Percentiles rank a stretch among this genome's conserved stretches.
Conservation (phyloP, 768 basidiomycete genomes). For the Collybia mongolica region DNA sequence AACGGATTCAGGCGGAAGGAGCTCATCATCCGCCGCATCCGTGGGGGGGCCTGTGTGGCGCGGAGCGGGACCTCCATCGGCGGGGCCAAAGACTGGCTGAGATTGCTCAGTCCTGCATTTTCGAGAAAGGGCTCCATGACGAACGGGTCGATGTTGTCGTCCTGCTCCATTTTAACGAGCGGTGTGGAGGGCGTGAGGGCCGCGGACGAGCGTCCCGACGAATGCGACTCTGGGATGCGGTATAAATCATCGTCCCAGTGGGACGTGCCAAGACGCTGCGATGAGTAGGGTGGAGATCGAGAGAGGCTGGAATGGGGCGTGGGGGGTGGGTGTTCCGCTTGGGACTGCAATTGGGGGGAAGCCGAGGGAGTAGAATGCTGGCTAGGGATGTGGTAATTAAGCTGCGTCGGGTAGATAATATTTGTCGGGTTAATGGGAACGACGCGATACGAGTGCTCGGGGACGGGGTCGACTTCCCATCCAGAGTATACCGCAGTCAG, state of each 20-base stretch:
- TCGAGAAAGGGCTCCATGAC: conserved; percentile 39
- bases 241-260: conserved; percentile 6
- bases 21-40: conserved; percentile 77
- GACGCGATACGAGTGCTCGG: not conserved
- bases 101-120: conserved; percentile 14
- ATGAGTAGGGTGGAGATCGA: conserved; percentile 20
- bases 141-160: conserved; percentile 38
- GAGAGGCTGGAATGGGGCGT: conserved; percentile 10
- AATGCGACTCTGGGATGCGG: not conserved
- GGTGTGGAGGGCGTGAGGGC: conserved; percentile 12
- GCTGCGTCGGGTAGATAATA: not conserved
- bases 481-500: too few relatives aligned
- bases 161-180: conserved; percentile 36
- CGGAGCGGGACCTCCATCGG: conserved; percentile 72
- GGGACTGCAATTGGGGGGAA: conserved; percentile 22
- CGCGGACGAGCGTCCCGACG: too few relatives aligned
- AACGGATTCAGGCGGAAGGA: conserved; percentile 79
- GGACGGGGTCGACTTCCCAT: not conserved
- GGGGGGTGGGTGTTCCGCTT: conserved; percentile 7
- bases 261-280: conserved; percentile 10
- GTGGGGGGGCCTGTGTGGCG: conserved; percentile 67
- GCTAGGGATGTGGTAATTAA: not conserved
- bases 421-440: not conserved
- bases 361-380: conserved; percentile 2
- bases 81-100: conserved; percentile 43